Conservation (phyloP, 2,329 filamentous ascomycete genomes). For the Aspergillus neoniger region DNA sequence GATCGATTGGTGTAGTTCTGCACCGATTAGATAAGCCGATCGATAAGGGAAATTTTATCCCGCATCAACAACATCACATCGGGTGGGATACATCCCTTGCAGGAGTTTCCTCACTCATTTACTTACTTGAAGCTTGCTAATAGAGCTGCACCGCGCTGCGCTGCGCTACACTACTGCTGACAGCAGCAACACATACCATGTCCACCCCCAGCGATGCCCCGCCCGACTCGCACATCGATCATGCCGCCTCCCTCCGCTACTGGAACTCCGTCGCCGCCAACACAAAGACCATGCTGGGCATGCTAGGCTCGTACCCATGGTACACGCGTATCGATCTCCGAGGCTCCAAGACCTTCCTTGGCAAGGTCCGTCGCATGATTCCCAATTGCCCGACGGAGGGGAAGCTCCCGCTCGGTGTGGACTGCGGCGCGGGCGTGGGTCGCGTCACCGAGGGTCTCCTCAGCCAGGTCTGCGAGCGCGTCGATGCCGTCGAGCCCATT, state of each 20-base stretch:
- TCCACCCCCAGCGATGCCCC: slow-evolving; percentile 2
- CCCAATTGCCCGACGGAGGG: slow-evolving; percentile 15
- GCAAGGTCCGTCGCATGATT: slow-evolving; percentile 56
- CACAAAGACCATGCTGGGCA: slow-evolving; percentile 55
- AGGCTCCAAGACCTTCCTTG: slow-evolving; percentile 67
- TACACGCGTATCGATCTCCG: slow-evolving; percentile 70
- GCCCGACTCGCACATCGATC: slow-evolving; percentile 32
- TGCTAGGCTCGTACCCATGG: slow-evolving; percentile 70
- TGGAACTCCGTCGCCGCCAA: slow-evolving; percentile 40
- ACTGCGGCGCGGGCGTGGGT: slow-evolving; percentile 73
- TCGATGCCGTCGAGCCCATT: slow-evolving; percentile 86
- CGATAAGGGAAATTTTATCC: not conserved
- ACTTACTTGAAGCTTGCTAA: not conserved
- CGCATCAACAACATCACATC: not conserved
- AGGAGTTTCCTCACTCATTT: not conserved
- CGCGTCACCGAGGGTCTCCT: slow-evolving; percentile 78
- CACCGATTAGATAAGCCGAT: slow-evolving; percentile 6
- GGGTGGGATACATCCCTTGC: not conserved
- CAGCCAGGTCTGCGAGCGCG: slow-evolving; percentile 65
- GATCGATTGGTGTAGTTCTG: slow-evolving; percentile 1
- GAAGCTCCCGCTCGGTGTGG: slow-evolving; percentile 48
- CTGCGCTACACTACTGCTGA: no score
- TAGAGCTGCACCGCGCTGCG: not conserved
- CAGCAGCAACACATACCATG: not conserved
- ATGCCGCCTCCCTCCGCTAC: slow-evolving; percentile 39